Base-by-base conservation (phyloP, 164 flowering plant species). In the Kingdonia uniflora region DNA sequence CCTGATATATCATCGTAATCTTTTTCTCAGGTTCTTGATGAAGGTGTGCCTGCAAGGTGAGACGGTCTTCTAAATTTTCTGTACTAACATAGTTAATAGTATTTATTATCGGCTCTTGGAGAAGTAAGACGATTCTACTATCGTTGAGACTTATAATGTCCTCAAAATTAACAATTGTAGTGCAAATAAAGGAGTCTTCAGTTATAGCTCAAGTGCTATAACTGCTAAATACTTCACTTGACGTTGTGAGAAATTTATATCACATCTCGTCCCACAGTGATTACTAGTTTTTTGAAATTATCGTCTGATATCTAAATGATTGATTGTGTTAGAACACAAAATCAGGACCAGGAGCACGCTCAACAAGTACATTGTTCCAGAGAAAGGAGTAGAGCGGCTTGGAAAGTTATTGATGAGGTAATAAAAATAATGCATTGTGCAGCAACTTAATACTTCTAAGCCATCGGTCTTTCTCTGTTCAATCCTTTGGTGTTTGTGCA, bases 291-390 rank as follows among this genome's bases (percentile, higher is more conserved):
- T 33, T 6, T 51, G 7, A 3, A 14, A 12, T 38, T 35, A 12
- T 35, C 5, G 40, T 20, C 37, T 52, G n/a, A 38, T 40, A 3
- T n/a, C 24, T 52, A 22, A 24, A n/a, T 33, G 50, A 13, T 0
- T 39, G 65, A 50, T 14, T 29, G 21, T 33, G 64, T 35, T 61
- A 84, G 91, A 65, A 59, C 65, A 47, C 79, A 69, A 37, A 60
- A 70, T 57, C 74, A 82, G 64, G 75, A 70, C 22, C 51, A 57
- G 11, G 73, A 61, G 17, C 77, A 74, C 20, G 60, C 21, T 45
- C 87, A 67, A 57, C 89, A 86, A 74, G 77, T 92, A 38, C 97
- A 92, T 70, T 92, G 97, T 60, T 88, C 97, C 11, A 73, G 99
- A 71, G 97, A 86, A 68, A 86, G 99, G 68, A 92, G 99, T 50